Evolutionary conservation across 1,139 yeast genomes (phyloP).

Genomic region (Sugiyamaella sp.): DNA sequence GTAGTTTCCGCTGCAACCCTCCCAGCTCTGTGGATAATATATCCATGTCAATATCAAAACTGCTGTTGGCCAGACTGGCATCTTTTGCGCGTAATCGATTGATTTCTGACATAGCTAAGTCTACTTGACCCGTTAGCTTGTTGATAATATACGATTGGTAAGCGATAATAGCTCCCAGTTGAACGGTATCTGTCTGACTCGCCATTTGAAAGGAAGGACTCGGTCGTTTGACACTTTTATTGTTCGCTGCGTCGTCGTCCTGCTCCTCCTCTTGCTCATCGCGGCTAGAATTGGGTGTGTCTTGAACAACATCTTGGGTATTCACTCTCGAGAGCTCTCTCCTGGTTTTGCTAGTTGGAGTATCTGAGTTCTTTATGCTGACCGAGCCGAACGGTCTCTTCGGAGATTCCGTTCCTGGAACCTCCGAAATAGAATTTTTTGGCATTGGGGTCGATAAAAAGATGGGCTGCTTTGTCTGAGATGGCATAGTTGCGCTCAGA

Average conservation of each 20-base stretch:
- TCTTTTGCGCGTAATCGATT: neutral
- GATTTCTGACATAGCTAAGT: conserved; percentile 8
- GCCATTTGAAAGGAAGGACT: neutral
- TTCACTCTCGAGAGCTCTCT: neutral
- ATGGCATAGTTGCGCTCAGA: neutral
- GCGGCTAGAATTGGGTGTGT: conserved; percentile 5
- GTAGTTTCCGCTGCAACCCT: conserved; percentile 7
- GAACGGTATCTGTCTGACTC: conserved; percentile 3
- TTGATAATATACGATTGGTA: conserved; percentile 12
- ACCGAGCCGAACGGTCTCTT: neutral
- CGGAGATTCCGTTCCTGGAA: conserved; percentile 9
- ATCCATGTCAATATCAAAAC: conserved; percentile 11
- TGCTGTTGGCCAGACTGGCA: neutral
- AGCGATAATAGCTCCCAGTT: conserved; percentile 10
- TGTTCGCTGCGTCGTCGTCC: neutral
- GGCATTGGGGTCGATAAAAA: neutral
- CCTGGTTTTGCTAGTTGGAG: neutral
- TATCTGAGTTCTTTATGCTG: neutral
- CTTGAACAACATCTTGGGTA: conserved; percentile 1
- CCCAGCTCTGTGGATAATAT: conserved; percentile 11
- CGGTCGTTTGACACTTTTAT: too few relatives aligned
- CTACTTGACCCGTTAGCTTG: neutral
- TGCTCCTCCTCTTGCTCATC: neutral
- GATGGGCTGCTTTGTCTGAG: neutral
- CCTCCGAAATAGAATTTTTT: neutral